Conservation (phyloP, 176 grass and related monocot genomes). For the Triticum aestivum region DNA sequence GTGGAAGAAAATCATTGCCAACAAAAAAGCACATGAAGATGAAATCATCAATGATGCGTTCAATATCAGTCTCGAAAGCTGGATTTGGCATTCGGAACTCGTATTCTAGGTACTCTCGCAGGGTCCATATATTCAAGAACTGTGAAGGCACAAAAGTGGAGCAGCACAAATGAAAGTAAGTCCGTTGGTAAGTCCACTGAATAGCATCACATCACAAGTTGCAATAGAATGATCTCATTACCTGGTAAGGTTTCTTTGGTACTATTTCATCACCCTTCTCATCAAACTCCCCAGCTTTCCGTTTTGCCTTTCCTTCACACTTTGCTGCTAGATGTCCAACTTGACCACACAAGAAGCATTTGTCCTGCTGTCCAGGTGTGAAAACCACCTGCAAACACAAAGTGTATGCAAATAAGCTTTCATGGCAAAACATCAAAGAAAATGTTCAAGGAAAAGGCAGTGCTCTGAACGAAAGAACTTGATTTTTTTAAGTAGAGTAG, state of each 20-base stretch:
- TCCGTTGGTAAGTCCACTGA: background rate
- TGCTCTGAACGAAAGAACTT: slow-evolving; percentile 2
- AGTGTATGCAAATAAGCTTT: slow-evolving; percentile 17
- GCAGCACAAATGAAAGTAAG: slow-evolving; percentile 8
- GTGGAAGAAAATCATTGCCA: slow-evolving; percentile 99
- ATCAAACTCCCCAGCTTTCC: slow-evolving; percentile 94
- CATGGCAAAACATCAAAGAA: slow-evolving; percentile 16
- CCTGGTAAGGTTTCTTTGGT: slow-evolving; percentile 96
- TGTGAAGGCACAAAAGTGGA: slow-evolving; percentile 29
- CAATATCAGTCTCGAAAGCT: slow-evolving; percentile 86
- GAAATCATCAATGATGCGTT: slow-evolving; percentile 97
- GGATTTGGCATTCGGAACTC: slow-evolving; percentile 92
- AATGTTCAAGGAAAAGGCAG: background rate
- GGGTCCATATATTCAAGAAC: slow-evolving; percentile 99
- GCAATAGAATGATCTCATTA: slow-evolving; percentile 25
- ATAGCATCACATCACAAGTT: background rate
- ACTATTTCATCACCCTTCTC: slow-evolving; percentile 73
- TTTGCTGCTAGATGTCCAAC: slow-evolving; percentile 95
- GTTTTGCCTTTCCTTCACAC: slow-evolving; percentile 90
- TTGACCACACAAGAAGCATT: slow-evolving; percentile 97
- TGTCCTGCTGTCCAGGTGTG: slow-evolving; percentile 95
- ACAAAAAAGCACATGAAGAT: slow-evolving; percentile 99
- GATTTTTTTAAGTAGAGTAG: background rate
- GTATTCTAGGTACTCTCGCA: slow-evolving; percentile 90
- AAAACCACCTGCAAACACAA: slow-evolving; percentile 77